A percentile compares a stretch with the other conserved stretches of the same genome.
These are phyloP conservation scores for Panicum virgatum DNA, from an alignment of 202 grass and related monocot genomes.

Conservation along the genomic window DNA sequence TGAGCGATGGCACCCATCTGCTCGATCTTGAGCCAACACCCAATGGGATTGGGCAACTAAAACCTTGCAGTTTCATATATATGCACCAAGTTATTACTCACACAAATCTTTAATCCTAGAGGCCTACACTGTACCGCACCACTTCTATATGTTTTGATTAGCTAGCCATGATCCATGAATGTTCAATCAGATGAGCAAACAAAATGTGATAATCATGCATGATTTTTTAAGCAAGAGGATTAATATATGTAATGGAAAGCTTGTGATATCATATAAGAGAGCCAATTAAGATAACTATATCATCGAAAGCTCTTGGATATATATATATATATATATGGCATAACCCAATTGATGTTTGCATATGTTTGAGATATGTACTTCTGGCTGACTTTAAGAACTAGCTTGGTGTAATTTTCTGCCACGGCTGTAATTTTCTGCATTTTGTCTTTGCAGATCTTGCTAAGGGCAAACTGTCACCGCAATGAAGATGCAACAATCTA, in stretches of 20 bases:
- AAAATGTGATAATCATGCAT: neutral
- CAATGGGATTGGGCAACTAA: neutral
- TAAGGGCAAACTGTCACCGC: neutral
- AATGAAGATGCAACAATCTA: neutral
- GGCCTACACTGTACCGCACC: neutral
- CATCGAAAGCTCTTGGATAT: too few species aligned
- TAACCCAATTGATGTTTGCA: too few species aligned
- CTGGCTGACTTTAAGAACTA: too few species aligned
- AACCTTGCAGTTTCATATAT: neutral
- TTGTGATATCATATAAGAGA: neutral
- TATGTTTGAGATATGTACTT: too few species aligned
- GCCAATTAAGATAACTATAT: neutral
- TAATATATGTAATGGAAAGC: neutral
- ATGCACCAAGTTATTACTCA: neutral
- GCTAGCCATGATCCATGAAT: neutral
- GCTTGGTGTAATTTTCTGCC: too few species aligned
- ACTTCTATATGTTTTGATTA: neutral
- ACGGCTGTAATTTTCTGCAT: neutral
- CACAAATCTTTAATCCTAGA: neutral
- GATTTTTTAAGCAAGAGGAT: neutral
- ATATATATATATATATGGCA: too few species aligned
- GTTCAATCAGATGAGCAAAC: neutral
- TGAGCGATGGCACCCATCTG: too few species aligned
- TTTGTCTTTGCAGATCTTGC: neutral
- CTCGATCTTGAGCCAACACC: too few species aligned